Evolutionary conservation across 805 yeast genomes (phyloP).

Genomic region (Saccharomyces jurei): DNA sequence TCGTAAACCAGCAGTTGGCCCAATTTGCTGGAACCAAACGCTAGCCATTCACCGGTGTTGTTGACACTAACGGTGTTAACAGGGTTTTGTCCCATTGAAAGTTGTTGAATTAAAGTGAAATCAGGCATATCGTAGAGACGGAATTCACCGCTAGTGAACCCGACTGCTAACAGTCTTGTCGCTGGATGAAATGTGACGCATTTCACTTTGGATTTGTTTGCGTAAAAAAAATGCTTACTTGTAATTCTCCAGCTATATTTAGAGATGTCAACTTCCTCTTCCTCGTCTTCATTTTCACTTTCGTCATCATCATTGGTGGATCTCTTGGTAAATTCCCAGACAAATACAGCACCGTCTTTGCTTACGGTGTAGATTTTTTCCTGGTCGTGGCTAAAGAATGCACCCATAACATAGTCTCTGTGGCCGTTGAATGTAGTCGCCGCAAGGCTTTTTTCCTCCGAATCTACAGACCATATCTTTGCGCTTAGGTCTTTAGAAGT

Average conservation of each 20-base stretch:
- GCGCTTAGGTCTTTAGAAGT: conserved; percentile 88
- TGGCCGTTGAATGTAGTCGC: conserved; percentile 89
- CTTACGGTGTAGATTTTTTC: conserved; percentile 86
- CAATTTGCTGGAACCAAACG: conserved; percentile 80
- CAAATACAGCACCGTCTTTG: conserved; percentile 88
- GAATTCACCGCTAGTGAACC: conserved; percentile 85
- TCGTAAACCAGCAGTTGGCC: conserved; percentile 97
- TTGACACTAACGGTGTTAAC: conserved; percentile 78
- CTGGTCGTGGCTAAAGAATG: conserved; percentile 82
- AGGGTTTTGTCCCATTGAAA: conserved; percentile 86
- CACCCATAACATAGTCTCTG: conserved; percentile 76
- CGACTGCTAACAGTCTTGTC: conserved; percentile 71
- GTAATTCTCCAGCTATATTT: conserved; percentile 74
- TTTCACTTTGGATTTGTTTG: conserved; percentile 53
- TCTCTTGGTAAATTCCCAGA: conserved; percentile 76
- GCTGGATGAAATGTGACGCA: conserved; percentile 78
- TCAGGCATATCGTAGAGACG: conserved; percentile 81
- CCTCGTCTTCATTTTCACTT: conserved; percentile 37
- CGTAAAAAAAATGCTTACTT: conserved; percentile 64
- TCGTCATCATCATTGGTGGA: conserved; percentile 42
- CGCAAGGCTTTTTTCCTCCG: conserved; percentile 59
- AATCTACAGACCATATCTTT: conserved; percentile 66
- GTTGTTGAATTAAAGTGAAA: conserved; percentile 71
- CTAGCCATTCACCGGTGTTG: conserved; percentile 89
- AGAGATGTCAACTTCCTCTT: conserved; percentile 33